Evolutionary conservation across 2,329 filamentous ascomycete species (phyloP).

Genomic region (Periconia sp.): DNA sequence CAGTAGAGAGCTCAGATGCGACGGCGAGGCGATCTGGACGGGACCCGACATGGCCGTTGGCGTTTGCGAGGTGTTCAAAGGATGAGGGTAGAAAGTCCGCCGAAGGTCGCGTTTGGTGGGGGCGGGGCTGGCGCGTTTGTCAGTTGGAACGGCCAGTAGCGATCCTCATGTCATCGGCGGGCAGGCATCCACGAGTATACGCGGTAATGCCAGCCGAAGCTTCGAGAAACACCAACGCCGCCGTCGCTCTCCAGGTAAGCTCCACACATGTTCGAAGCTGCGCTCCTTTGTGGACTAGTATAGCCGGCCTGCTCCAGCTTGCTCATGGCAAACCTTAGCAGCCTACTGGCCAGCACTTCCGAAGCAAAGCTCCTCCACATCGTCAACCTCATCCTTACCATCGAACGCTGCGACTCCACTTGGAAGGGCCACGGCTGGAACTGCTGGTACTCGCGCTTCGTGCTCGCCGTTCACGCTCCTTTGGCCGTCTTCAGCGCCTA

Average conservation of each 20-base stretch:
- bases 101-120: conserved; percentile 17
- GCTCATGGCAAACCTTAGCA: conserved; percentile 38
- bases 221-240: conserved; percentile 26
- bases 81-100: conserved; percentile 9
- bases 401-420: conserved; percentile 34
- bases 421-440: conserved; percentile 30
- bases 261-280: too few species aligned
- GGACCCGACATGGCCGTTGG: conserved; percentile 51
- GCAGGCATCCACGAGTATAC: conserved; percentile 23
- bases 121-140: conserved; percentile 12
- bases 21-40: conserved; percentile 51
- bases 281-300: too few species aligned
- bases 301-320: too few species aligned
- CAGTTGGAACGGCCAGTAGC: conserved; percentile 17
- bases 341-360: conserved; percentile 34
- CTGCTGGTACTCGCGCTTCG: conserved; percentile 34
- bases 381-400: conserved; percentile 33
- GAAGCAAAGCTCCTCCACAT: conserved; percentile 43
- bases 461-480: conserved; percentile 33
- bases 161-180: conserved; percentile 4
- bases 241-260: too few species aligned
- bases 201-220: conserved; percentile 20
- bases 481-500: conserved; percentile 30
- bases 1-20: conserved; percentile 63
- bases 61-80: too few species aligned